phyloP scores from a whole-genome alignment of 768 basidiomycete genomes.

The Xanthoconium stramineum region DNA sequence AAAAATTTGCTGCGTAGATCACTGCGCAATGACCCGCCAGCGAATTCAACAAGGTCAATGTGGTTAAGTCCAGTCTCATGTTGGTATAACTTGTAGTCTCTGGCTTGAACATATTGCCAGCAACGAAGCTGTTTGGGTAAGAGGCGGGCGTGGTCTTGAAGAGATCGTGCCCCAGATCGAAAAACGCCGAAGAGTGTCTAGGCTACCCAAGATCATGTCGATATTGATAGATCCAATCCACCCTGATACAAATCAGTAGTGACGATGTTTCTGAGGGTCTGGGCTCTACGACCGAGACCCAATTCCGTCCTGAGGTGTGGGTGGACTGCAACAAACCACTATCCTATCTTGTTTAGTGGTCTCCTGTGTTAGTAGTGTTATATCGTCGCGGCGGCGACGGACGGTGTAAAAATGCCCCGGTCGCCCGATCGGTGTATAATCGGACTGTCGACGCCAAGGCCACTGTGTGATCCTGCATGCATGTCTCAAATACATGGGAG shows the following conservation, averaged over 20 bases:
- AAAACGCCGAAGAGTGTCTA: constrained; percentile 40
- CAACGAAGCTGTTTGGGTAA: constrained; percentile 51
- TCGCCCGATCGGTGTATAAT: too few species aligned
- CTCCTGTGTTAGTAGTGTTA: too few species aligned
- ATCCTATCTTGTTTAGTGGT: too few species aligned
- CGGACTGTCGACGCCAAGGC: too few species aligned
- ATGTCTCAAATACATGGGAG: too few species aligned
- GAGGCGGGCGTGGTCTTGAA: constrained; percentile 52
- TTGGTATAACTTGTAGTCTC: constrained; percentile 34
- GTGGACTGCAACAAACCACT: too few species aligned
- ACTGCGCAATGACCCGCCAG: constrained; percentile 46
- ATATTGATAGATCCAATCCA: constrained; percentile 1
- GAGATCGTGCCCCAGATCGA: constrained; percentile 56
- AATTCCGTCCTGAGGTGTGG: too few species aligned
- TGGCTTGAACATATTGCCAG: constrained; percentile 53
- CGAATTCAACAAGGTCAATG: constrained; percentile 42
- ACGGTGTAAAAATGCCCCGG: too few species aligned
- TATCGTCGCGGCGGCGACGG: too few species aligned
- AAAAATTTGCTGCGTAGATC: constrained; percentile 47
- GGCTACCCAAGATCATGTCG: background rate
- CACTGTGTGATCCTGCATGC: too few species aligned
- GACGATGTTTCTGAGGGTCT: constrained; percentile 30
- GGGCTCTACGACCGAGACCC: too few species aligned
- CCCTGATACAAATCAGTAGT: constrained; percentile 39
- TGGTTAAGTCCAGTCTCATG: constrained; percentile 32